Base-by-base conservation (phyloP, 2,329 filamentous ascomycete species). In the Colletotrichum theobromicola region DNA sequence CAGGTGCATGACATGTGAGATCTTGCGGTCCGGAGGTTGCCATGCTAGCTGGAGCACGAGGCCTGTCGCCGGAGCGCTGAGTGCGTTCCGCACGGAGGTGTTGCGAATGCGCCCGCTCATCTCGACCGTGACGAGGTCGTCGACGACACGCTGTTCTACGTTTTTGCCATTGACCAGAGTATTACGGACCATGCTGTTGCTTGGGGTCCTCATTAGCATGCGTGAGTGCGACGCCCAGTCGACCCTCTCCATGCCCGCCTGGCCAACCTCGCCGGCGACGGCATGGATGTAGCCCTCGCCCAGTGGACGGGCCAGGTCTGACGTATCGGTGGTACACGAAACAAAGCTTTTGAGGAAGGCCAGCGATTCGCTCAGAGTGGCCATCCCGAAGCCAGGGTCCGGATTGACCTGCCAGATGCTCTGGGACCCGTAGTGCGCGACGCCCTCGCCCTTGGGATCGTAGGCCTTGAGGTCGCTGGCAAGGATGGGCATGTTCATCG, bases 381-480 rank as follows among this genome's bases (percentile, higher is more conserved):
- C 58, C 74, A 77, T 73, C 28, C 75, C 68, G 24, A 53, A 55
- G 61, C 71, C 67, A 15, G 76, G 71, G 24, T 77, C 70, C 21
- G 67, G 58, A 7, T 64, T 55, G 7, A 77, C 67, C 18, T 68
- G 35, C 71, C 70, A 75, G 16, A 70, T 69, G 67, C 70, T 75
- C 60, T 67, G 67, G 24, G 67, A 72, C 28, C 77, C 75, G 58
- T 76, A 75, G 65, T 78, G 76, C 9, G 34, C 55, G 13, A 74
- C 64, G 21, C 77, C 77, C 26, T 68, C 30, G 15, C 65, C 67
- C 28, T 37, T 53, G 15, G 75, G 76, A 53, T 77, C 77, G 46
- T 70, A 71, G 26, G 77, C 76, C 13, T 69, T 57, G 35, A 78
- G 67, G 55, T 77, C 75, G 63, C 74, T 77, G 53, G 77, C 76